A percentile compares a stretch with the other conserved stretches of the same genome.
Evolutionary conservation across 805 yeast genomes (phyloP).

Genomic region (Kodamaea restingae): DNA sequence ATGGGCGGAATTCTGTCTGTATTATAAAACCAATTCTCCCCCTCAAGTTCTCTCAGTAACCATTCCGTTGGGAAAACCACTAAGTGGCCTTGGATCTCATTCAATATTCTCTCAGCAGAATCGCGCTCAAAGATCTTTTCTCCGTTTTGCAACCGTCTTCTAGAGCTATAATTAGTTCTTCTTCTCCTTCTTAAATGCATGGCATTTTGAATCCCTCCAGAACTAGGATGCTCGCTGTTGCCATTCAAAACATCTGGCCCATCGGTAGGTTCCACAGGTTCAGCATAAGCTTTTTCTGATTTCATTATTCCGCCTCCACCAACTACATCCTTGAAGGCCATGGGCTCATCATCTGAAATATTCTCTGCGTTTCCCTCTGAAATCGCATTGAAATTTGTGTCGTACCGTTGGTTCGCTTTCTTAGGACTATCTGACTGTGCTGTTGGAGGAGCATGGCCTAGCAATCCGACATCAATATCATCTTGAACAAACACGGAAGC

Average conservation of each 20-base stretch:
- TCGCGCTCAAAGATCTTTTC: slow-evolving; percentile 63
- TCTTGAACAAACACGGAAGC: slow-evolving; percentile 27
- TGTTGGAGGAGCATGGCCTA: slow-evolving; percentile 33
- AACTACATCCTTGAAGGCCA: background rate
- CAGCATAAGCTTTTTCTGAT: background rate
- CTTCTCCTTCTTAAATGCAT: slow-evolving; percentile 26
- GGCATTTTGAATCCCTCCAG: background rate
- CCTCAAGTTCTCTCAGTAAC: slow-evolving; percentile 81
- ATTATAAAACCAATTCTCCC: slow-evolving; percentile 92
- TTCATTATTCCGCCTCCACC: background rate
- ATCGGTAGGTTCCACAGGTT: background rate
- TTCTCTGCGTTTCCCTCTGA: slow-evolving; percentile 2
- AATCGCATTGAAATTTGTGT: background rate
- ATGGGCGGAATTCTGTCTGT: slow-evolving; percentile 93
- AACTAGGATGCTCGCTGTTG: background rate
- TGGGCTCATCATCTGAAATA: background rate
- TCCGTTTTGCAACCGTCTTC: slow-evolving; percentile 33
- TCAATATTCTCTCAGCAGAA: slow-evolving; percentile 70
- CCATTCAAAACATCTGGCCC: background rate
- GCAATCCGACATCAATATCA: slow-evolving; percentile 31
- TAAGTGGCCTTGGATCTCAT: slow-evolving; percentile 76
- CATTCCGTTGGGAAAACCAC: slow-evolving; percentile 92
- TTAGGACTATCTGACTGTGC: background rate
- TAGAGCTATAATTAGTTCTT: slow-evolving; percentile 31
- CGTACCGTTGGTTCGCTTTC: background rate